Evolutionary conservation across 1,284 basidiomycete species (phyloP), one percentile per base, ranked within the genome.

Genomic region (Kwoniella shivajii): DNA sequence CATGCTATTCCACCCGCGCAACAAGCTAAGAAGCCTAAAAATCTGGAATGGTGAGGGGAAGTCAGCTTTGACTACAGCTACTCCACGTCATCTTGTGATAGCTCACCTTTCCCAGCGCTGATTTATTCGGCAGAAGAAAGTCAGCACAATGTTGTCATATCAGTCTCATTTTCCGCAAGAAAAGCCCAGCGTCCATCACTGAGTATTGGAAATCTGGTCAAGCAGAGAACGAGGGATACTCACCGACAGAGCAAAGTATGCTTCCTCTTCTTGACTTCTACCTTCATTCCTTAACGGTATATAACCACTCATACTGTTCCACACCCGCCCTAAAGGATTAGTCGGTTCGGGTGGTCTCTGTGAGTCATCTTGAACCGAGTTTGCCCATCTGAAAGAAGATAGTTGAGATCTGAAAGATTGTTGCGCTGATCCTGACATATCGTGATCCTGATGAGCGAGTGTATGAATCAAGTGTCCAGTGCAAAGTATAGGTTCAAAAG

Each of bases 1-100:
- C 95, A 99, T 1, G 94, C 89, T 37, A 86, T 87, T 5, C 93
- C 93, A 10, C 95, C 95, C 18, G 90, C 79, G 45, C 95, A 80
- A 73, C 94, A 98, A 26, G 86, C 89, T 50, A 91, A 84, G 76
- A 99, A 99, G n/a, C 92, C 95, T 7, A 98, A 80, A 66, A 99
- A 82, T 66, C 90, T 92, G 4, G 34, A n/a, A n/a, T n/a, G n/a
- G n/a, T n/a, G n/a, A n/a, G n/a, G n/a, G n/a, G n/a, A n/a, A n/a
- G n/a, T n/a, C 33, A 36, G 33, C 33, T 9, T 36, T 9, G 33
- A n/a, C 33, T 36, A 9, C 13, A 53, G 11, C 13, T n/a, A n/a
- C n/a, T n/a, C n/a, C n/a, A n/a, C 34, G 34, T 36, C 34, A n/a
- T 36, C 13, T 6, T 16, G 22, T 11, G 13, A 9, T n/a, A 41